phyloP scores from a whole-genome alignment of 139 green algal species.

The Chara braunii region DNA sequence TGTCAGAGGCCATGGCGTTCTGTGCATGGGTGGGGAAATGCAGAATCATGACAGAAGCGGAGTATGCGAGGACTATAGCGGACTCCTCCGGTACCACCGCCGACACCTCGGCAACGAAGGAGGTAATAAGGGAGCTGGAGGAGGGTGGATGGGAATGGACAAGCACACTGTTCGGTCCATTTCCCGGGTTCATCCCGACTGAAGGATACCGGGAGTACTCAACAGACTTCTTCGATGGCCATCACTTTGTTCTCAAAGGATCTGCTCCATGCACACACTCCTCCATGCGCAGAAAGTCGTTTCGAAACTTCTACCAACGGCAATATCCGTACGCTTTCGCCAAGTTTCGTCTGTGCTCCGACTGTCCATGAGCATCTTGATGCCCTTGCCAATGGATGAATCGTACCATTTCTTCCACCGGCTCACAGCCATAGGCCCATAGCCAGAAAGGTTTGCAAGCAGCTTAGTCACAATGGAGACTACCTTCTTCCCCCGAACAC shows the following conservation, averaged over 20 bases:
- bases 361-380: no score
- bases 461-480: no score
- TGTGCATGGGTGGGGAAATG: conserved; percentile 4
- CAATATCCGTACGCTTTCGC: conserved; percentile 52
- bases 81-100: neutral
- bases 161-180: conserved; percentile 38
- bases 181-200: conserved; percentile 49
- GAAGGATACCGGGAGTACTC: conserved; percentile 53
- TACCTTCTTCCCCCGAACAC: no score
- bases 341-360: conserved; percentile 60
- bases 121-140: conserved; percentile 19
- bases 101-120: conserved; percentile 5
- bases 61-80: conserved; percentile 39
- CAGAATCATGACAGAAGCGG: conserved; percentile 52
- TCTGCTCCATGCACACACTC: conserved; percentile 46
- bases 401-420: no score
- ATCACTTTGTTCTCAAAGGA: conserved; percentile 53
- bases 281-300: conserved; percentile 40
- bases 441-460: no score
- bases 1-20: conserved; percentile 52
- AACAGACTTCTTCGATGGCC: conserved; percentile 56
- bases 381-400: no score
- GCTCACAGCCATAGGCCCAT: no score
- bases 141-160: conserved; percentile 59
- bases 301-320: conserved; percentile 59